A percentile compares a stretch with the other conserved stretches of the same genome.
These are phyloP conservation scores for Pyrus communis DNA, from an alignment of 306 rosid genomes.

Conservation along the genomic window DNA sequence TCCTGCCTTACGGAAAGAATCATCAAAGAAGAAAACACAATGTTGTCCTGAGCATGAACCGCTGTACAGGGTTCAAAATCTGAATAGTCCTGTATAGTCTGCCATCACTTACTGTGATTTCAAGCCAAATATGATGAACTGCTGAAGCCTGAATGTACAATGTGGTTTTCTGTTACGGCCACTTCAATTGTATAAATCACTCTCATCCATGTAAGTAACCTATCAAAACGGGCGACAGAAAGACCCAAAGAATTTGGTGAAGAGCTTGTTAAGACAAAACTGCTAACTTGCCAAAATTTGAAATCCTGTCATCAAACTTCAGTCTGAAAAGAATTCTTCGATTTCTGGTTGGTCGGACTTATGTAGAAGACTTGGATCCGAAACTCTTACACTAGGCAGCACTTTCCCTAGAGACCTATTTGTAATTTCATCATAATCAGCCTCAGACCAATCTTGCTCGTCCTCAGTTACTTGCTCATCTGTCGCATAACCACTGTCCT, in stretches of 20 bases:
- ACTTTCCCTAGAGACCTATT: conserved; percentile 17
- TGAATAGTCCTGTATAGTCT: background rate
- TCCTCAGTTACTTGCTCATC: conserved; percentile 39
- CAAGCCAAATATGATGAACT: too few species aligned
- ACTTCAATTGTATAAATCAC: background rate
- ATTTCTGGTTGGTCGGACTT: conserved; percentile 44
- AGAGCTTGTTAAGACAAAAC: conserved; percentile 1
- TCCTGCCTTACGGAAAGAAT: conserved; percentile 14
- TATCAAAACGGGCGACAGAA: background rate
- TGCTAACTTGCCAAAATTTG: background rate
- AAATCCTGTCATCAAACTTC: background rate
- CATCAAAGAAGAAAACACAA: background rate
- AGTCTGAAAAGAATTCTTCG: conserved; percentile 70
- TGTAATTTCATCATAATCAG: conserved; percentile 32
- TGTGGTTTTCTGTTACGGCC: background rate
- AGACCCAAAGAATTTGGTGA: conserved; percentile 1
- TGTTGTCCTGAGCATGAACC: background rate
- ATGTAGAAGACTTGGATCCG: conserved; percentile 17
- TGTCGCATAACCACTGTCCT: conserved; percentile 13
- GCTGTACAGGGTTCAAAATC: conserved; percentile 35
- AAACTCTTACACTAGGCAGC: conserved; percentile 10
- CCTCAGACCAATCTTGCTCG: conserved; percentile 38
- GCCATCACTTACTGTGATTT: background rate
- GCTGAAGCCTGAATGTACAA: conserved; percentile 23
- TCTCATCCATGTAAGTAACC: background rate